Percentiles rank a stretch among this genome's conserved stretches.
These are phyloP conservation scores for Astragalus membranaceus DNA, from an alignment of 306 rosid genomes.

Conservation along the genomic window DNA sequence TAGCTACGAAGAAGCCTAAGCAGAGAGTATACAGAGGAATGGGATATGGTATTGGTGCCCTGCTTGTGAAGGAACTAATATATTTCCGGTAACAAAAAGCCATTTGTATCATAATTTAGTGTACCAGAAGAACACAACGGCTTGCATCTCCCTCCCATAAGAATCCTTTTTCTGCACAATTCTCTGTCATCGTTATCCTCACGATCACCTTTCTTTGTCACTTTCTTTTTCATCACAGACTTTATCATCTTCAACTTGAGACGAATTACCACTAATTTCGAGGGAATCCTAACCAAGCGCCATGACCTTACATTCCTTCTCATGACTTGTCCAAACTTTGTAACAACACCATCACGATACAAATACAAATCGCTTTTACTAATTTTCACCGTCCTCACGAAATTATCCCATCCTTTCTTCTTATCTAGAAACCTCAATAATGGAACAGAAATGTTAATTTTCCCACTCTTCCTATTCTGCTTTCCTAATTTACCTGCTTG, in stretches of 20 bases:
- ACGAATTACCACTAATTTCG: neutral
- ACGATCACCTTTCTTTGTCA: neutral
- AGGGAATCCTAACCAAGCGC: constrained; percentile 15
- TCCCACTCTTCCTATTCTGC: neutral
- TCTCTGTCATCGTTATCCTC: neutral
- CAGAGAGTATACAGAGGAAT: neutral
- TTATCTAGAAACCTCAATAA: constrained; percentile 9
- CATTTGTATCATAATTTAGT: constrained; percentile 31
- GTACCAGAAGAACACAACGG: constrained; percentile 41
- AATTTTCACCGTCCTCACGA: neutral
- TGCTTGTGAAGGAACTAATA: neutral
- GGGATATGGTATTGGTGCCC: neutral
- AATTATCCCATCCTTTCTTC: neutral
- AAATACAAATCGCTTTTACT: neutral
- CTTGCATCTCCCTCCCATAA: constrained; percentile 65
- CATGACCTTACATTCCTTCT: constrained; percentile 21
- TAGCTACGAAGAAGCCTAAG: neutral
- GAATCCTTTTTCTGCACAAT: constrained; percentile 66
- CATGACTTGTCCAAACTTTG: neutral
- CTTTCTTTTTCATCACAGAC: constrained; percentile 10
- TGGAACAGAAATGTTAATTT: neutral
- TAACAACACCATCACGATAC: neutral
- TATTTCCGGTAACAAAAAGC: constrained; percentile 29
- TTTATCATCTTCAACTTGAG: constrained; percentile 25
- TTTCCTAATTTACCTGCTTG: neutral